Evolutionary conservation across 78 protist species (phyloP).

Genomic region (Dictyostelium purpureum): DNA sequence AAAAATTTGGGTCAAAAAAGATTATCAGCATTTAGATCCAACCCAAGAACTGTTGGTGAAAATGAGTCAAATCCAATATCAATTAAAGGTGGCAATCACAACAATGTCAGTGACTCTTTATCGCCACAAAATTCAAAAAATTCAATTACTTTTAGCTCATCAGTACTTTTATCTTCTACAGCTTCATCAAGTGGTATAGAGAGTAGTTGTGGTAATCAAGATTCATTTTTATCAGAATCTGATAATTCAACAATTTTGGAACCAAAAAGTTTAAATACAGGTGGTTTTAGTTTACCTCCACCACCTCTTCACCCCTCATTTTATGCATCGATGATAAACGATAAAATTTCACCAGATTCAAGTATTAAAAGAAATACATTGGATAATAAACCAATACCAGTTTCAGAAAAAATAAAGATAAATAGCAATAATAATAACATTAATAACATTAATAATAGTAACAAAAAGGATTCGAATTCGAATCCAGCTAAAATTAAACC

Average conservation of each 20-base stretch:
- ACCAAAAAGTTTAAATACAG: neutral
- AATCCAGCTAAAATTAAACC: neutral
- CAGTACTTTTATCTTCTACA: neutral
- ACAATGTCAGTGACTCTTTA: neutral
- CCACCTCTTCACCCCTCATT: neutral
- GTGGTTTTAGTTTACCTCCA: constrained; percentile 12
- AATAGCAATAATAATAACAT: neutral
- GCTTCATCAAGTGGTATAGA: neutral
- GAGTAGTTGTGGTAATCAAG: neutral
- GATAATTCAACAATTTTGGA: no score
- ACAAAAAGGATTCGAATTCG: neutral
- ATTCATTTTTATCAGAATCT: constrained; percentile 5
- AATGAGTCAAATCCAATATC: neutral
- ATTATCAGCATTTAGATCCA: constrained; percentile 27
- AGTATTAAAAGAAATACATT: neutral
- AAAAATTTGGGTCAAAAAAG: neutral
- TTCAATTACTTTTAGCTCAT: no score
- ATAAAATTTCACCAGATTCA: neutral
- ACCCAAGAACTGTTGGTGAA: neutral
- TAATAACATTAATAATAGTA: neutral
- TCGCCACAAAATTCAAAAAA: no score
- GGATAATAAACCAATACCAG: neutral
- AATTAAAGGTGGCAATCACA: neutral
- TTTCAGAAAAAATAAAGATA: no score
- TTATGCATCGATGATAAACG: neutral